A percentile compares a stretch with the other conserved stretches of the same genome.
Evolutionary conservation across 495 filamentous ascomycete species (phyloP).

Genomic region (Annulohypoxylon moriforme): DNA sequence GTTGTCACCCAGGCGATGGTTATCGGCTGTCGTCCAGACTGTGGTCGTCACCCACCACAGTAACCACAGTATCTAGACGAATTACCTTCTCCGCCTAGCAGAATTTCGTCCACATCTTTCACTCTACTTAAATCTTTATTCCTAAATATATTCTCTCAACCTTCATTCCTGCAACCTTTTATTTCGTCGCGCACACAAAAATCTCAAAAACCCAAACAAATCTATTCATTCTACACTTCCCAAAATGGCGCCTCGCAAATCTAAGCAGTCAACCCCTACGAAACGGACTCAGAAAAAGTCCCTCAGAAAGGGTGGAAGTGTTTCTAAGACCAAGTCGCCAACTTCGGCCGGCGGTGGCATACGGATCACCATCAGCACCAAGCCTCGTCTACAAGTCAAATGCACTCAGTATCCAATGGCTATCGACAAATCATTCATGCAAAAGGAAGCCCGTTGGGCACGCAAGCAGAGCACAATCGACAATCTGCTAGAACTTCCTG

Average conservation of each 20-base stretch:
- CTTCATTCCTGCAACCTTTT: background rate
- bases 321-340: too few species aligned
- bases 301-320: too few species aligned
- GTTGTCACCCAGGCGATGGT: background rate
- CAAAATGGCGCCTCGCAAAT: background rate
- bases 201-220: background rate
- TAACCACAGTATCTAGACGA: background rate
- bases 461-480: background rate
- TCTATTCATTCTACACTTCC: background rate
- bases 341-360: too few species aligned
- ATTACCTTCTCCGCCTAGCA: background rate
- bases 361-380: too few species aligned
- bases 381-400: too few species aligned
- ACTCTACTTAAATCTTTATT: background rate
- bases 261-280: too few species aligned
- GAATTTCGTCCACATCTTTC: background rate
- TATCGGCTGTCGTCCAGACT: background rate
- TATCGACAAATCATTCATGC: background rate
- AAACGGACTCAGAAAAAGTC: too few species aligned
- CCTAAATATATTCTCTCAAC: background rate
- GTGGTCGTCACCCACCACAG: background rate
- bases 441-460: background rate
- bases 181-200: background rate
- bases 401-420: background rate
- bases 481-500: background rate